Evolutionary conservation across 2,329 filamentous ascomycete genomes (phyloP), one percentile per base, ranked within the genome.

Genomic region (Akanthomyces lecanii): DNA sequence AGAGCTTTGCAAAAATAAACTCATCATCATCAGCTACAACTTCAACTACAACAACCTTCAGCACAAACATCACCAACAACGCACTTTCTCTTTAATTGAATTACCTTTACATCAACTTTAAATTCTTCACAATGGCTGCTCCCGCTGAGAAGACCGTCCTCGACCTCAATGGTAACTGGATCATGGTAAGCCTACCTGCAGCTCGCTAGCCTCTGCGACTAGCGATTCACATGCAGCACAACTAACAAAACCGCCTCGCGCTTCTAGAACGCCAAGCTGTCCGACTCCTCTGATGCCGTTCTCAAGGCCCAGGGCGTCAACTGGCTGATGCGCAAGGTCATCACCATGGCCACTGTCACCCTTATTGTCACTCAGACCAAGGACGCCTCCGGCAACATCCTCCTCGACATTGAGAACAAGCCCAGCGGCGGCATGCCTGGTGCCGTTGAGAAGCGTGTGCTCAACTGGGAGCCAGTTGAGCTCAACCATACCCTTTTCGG

Each of bases 281-380:
- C 66, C 28, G 66, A 65, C 50, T 64, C 64, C 44, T 65, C 65
- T 6, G 66, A 67, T 44, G 62, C 58, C 33, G 60, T 67, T 18
- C 66, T 67, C 47, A 66, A 64, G 62, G 61, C 64, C 33, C 66
- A 67, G 60, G 65, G 65, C 28, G 65, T 67, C 59, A 66, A 64
- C 63, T 67, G 66, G 66, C 47, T 67, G 58, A 66, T 64, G 61
- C 66, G 66, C 65, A 67, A 67, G 62, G 66, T 66, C 58, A 65
- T 67, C 62, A 62, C 63, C 60, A 59, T 63, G 50, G 63, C 61
- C 55, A 64, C 58, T 47, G 50, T 67, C 12, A 65, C 65, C 47
- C 50, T 67, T 53, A 64, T 56, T 55, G 61, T 67, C 61, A 63
- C 59, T 44, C 56, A 65, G 47, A 61, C 60, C 52, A 61, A 47